Base-by-base conservation (phyloP, 148 eudicot genomes). In the Pouteria glomerata region DNA sequence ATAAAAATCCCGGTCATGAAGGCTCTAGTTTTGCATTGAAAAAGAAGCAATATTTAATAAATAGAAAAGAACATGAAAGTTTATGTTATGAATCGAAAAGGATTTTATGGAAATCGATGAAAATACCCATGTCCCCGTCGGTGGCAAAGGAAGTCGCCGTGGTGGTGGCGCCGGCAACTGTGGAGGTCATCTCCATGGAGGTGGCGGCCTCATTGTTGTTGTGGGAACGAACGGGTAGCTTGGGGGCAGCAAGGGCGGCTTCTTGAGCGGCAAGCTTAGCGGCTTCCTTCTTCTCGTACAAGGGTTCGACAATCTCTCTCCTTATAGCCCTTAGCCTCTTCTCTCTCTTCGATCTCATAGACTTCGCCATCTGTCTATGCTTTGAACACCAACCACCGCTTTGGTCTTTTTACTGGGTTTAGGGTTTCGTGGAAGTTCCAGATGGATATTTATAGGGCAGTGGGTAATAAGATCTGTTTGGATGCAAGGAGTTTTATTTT, bases 211-310 rank as follows among this genome's bases (percentile, higher is more conserved):
- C 16, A 37, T 41, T 21, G 21, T 61, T 56, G 1, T 59, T 75
- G 71, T 63, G 63, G 62, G 31, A 21, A 21, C 79, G 84, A 12
- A 89, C 90, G 13, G 93, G 87, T 19, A 94, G 85, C 72, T 89
- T 94, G 12, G 98, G 96, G 55, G 97, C 98, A 39, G 85, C 85
- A 1, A 94, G 87, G 16, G 98, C 98, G 60, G 97, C 97, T 72
- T 84, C 93, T 74, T 83, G 88, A 29, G 86, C 96, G 8, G 96
- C 89, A 6, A 80, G 75, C 78, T 91, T 94, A 11, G 96, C 98
- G 7, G 82, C 97, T 1, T 91, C 98, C 66, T 85, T 94, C 55
- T 80, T 44, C 1, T 85, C 88, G 67, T 86, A 83, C 31, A 87
- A 42, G 26, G 96, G 97, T 37, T 83, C 82, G 0, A 87, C 98